Percentiles rank a stretch among this genome's conserved stretches.
Evolutionary conservation across 176 grass and related monocot species (phyloP).

Genomic region (Saccharum spontaneum): DNA sequence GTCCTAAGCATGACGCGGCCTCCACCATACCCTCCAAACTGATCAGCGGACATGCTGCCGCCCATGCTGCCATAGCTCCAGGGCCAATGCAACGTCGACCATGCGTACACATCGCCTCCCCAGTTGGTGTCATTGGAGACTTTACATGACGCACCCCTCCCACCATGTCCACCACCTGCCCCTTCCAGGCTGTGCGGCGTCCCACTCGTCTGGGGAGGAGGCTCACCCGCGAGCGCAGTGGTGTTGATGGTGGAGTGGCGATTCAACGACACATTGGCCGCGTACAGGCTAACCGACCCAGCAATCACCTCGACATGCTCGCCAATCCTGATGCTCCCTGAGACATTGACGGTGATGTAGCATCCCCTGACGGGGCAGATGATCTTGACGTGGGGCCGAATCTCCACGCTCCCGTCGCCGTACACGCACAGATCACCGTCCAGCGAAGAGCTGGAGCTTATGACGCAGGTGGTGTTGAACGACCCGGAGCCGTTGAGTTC

Average conservation of each 20-base stretch:
- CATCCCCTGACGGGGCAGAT: slow-evolving; percentile 60
- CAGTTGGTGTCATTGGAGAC: slow-evolving; percentile 80
- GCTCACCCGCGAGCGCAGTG: slow-evolving; percentile 47
- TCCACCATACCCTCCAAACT: slow-evolving; percentile 71
- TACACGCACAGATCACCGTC: slow-evolving; percentile 55
- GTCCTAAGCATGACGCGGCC: slow-evolving; percentile 64
- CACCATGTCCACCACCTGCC: slow-evolving; percentile 85
- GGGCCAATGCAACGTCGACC: slow-evolving; percentile 59
- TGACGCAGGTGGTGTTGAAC: slow-evolving; percentile 63
- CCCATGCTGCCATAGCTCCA: slow-evolving; percentile 96
- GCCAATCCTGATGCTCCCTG: slow-evolving; percentile 47
- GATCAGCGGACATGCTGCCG: slow-evolving; percentile 44
- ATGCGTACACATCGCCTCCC: slow-evolving; percentile 91
- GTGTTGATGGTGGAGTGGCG: slow-evolving; percentile 61
- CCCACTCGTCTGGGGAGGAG: slow-evolving; percentile 89
- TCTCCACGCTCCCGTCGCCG: slow-evolving; percentile 53
- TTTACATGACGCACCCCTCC: slow-evolving; percentile 77
- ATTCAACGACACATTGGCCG: slow-evolving; percentile 50
- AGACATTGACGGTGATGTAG: slow-evolving; percentile 59
- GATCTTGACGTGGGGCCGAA: slow-evolving; percentile 53
- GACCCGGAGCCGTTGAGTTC: slow-evolving; percentile 80
- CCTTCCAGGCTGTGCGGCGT: slow-evolving; percentile 73
- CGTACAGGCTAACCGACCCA: slow-evolving; percentile 58
- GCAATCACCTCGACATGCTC: slow-evolving; percentile 46
- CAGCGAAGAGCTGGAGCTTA: slow-evolving; percentile 56